Evolutionary conservation across 352 stramenopile species (phyloP).

Genomic region (Pythium volutum): DNA sequence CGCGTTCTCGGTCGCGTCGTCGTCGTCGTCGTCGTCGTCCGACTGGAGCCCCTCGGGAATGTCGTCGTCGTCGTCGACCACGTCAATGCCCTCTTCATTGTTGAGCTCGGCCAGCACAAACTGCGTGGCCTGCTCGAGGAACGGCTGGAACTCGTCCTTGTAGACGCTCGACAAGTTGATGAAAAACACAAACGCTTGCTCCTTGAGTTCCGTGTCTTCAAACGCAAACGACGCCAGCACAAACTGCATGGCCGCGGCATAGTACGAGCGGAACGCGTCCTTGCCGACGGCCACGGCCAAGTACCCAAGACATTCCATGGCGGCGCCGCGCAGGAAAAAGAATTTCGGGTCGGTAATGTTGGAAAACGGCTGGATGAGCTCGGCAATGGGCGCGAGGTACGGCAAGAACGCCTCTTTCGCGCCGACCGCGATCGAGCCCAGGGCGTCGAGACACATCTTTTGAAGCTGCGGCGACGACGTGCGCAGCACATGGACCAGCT

Average conservation of each 20-base stretch:
- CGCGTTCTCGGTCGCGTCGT: slow-evolving; percentile 28
- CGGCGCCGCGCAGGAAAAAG: slow-evolving; percentile 92
- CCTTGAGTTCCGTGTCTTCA: slow-evolving; percentile 95
- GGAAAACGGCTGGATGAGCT: slow-evolving; percentile 89
- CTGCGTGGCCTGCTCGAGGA: slow-evolving; percentile 79
- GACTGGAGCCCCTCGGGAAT: slow-evolving; percentile 70
- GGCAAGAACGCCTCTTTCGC: slow-evolving; percentile 96
- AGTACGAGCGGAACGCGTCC: slow-evolving; percentile 95
- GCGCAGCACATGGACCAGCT: slow-evolving; percentile 93
- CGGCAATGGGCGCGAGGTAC: slow-evolving; percentile 90
- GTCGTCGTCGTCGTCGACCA: slow-evolving; percentile 72
- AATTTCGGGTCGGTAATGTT: slow-evolving; percentile 90
- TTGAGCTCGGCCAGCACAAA: slow-evolving; percentile 70
- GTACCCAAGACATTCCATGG: slow-evolving; percentile 98
- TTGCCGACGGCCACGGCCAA: slow-evolving; percentile 95
- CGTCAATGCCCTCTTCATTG: slow-evolving; percentile 72
- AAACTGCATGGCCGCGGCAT: slow-evolving; percentile 93
- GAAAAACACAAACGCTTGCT: slow-evolving; percentile 98
- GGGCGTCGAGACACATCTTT: slow-evolving; percentile 96
- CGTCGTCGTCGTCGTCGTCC: slow-evolving; percentile 75
- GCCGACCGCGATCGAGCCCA: slow-evolving; percentile 95
- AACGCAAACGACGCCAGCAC: slow-evolving; percentile 92
- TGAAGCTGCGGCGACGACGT: slow-evolving; percentile 90
- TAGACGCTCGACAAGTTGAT: slow-evolving; percentile 98
- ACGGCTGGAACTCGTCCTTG: slow-evolving; percentile 96